phyloP scores from a whole-genome alignment of 148 eudicot genomes.

The Chenopodium berlandieri region DNA sequence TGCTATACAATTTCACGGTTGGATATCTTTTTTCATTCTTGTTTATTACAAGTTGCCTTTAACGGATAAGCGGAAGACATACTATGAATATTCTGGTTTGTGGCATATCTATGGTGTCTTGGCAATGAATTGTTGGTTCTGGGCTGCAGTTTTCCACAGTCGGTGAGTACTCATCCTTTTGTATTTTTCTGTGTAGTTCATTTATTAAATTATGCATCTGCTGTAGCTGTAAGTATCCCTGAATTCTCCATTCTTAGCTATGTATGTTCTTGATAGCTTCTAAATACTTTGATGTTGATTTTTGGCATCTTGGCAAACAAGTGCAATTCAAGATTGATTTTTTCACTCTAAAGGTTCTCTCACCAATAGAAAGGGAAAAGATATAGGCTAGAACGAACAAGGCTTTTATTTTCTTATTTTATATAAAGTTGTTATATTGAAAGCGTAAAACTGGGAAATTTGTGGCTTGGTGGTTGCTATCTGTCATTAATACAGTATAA shows the following conservation, averaged over 20 bases:
- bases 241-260: not conserved
- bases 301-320: not conserved
- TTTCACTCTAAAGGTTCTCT: not conserved
- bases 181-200: not conserved
- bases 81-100: slow-evolving; percentile 76
- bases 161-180: slow-evolving; percentile 49
- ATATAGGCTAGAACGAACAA: not conserved
- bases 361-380: not conserved
- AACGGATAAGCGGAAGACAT: slow-evolving; percentile 51
- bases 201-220: slow-evolving; percentile 1
- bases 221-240: not conserved
- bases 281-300: not conserved
- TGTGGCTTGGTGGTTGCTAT: not conserved
- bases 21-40: slow-evolving; percentile 93
- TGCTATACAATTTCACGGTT: slow-evolving; percentile 92
- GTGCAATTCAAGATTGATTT: not conserved
- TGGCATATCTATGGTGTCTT: slow-evolving; percentile 84
- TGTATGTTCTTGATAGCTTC: not conserved
- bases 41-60: slow-evolving; percentile 79
- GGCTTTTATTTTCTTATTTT: not conserved
- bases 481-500: not conserved
- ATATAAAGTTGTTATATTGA: not conserved
- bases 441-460: not conserved
- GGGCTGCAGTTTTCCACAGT: slow-evolving; percentile 85
- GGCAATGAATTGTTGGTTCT: slow-evolving; percentile 88